Percentiles rank a stretch among this genome's conserved stretches.
phyloP scores from a whole-genome alignment of 805 yeast genomes.

The Saturnispora mendoncae region DNA sequence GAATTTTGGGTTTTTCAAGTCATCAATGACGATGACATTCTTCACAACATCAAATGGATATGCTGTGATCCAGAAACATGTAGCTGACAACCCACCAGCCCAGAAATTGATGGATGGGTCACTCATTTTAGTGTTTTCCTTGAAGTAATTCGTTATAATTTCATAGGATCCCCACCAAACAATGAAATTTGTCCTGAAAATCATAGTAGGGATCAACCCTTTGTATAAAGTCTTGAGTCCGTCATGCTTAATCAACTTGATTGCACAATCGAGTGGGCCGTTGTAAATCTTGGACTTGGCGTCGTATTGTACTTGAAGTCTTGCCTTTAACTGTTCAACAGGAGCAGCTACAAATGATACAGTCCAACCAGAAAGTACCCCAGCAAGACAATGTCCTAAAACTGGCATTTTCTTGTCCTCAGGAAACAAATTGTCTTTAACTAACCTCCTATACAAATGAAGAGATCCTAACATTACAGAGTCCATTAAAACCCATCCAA shows the following conservation, averaged over 20 bases:
- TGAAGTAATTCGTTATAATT: conserved; percentile 60
- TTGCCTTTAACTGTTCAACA: conserved; percentile 79
- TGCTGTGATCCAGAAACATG: conserved; percentile 83
- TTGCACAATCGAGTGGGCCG: conserved; percentile 76
- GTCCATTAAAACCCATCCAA: conserved; percentile 94
- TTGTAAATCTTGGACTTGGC: conserved; percentile 53
- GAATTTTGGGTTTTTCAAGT: conserved; percentile 61
- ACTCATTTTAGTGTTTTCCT: conserved; percentile 53
- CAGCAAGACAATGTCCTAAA: conserved; percentile 65
- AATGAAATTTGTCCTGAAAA: conserved; percentile 77
- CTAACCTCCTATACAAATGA: conserved; percentile 61
- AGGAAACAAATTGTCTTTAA: conserved; percentile 56
- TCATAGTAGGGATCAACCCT: conserved; percentile 78
- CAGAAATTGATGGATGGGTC: conserved; percentile 74
- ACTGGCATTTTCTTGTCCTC: conserved; percentile 61
- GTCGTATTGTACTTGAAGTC: conserved; percentile 85
- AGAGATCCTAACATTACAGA: conserved; percentile 83
- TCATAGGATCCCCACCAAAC: conserved; percentile 96
- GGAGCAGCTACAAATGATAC: conserved; percentile 96
- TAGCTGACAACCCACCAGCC: conserved; percentile 85
- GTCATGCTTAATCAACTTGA: conserved; percentile 45
- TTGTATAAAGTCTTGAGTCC: conserved; percentile 71
- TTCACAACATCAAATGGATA: conserved; percentile 86
- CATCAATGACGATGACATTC: conserved; percentile 76
- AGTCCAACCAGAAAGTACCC: conserved; percentile 82